Conservation (phyloP, 225 moss, liverwort and hornwort genomes). For the Asterella californica region DNA sequence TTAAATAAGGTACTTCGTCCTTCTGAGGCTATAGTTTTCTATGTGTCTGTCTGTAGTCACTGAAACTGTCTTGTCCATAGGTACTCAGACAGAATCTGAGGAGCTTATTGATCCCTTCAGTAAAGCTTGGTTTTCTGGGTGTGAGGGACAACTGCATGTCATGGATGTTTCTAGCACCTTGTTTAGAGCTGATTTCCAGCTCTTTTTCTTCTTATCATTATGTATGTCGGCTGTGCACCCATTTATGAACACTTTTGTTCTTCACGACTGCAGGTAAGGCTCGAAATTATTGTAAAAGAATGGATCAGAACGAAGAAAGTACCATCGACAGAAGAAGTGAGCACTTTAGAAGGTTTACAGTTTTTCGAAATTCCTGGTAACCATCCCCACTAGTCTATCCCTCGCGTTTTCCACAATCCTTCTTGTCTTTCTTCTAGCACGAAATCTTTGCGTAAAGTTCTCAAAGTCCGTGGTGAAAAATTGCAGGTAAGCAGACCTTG, state of each 20-base stretch:
- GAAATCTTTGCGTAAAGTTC: too few species aligned
- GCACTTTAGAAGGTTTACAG: constrained; percentile 61
- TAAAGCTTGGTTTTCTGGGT: background rate
- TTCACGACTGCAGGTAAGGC: constrained; percentile 57
- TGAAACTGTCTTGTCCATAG: too few species aligned
- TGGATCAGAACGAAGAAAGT: constrained; percentile 71
- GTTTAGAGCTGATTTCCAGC: too few species aligned
- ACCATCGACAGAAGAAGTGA: constrained; percentile 78
- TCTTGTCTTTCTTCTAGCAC: background rate
- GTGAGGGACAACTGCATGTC: background rate
- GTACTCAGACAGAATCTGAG: background rate
- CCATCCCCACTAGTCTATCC: background rate
- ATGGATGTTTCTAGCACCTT: background rate
- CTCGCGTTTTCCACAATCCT: background rate
- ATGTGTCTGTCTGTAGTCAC: too few species aligned
- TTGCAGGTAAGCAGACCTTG: constrained; percentile 27
- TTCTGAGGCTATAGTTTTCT: background rate
- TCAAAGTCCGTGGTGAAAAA: too few species aligned
- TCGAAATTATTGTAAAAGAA: constrained; percentile 69
- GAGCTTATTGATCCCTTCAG: background rate
- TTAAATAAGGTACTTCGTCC: constrained; percentile 67
- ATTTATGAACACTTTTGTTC: background rate
- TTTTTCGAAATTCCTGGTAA: constrained; percentile 51
- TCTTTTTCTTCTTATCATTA: background rate
- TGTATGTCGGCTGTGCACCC: background rate